Conservation (phyloP, 2,329 filamentous ascomycete species). For the Pyricularia pennisetigena region DNA sequence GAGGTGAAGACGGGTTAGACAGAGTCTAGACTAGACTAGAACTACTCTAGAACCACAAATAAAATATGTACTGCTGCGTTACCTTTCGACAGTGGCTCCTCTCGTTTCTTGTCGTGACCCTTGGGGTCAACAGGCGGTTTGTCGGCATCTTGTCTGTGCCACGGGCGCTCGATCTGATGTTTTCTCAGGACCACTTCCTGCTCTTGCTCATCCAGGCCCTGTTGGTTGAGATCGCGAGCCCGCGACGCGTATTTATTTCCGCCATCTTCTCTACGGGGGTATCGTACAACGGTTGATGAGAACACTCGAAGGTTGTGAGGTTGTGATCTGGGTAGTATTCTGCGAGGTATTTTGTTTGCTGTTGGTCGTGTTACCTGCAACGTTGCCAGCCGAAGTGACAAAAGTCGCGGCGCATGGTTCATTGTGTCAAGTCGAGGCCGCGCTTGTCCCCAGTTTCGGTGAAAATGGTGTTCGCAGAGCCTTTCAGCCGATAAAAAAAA, state of each 20-base stretch:
- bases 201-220: conserved; percentile 24
- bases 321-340: not conserved
- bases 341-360: not conserved
- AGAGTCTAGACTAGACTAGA: not conserved
- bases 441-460: not conserved
- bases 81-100: conserved; percentile 22
- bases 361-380: not conserved
- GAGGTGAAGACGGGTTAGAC: not conserved
- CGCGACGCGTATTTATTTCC: conserved; percentile 14
- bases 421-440: not conserved
- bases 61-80: not conserved
- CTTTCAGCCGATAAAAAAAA: not conserved
- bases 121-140: conserved; percentile 18
- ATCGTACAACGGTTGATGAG: not conserved
- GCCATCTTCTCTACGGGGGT: not conserved
- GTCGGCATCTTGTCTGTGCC: conserved; percentile 52
- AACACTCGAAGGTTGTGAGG: not conserved
- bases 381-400: not conserved
- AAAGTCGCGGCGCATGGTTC: not conserved
- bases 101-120: conserved; percentile 14
- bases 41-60: not conserved
- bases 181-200: conserved; percentile 34
- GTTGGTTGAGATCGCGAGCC: conserved; percentile 19
- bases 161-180: conserved; percentile 51
- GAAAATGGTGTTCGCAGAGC: not conserved